Evolutionary conservation across 2,329 filamentous ascomycete genomes (phyloP).

Genomic region (Pleomassaria siparia): DNA sequence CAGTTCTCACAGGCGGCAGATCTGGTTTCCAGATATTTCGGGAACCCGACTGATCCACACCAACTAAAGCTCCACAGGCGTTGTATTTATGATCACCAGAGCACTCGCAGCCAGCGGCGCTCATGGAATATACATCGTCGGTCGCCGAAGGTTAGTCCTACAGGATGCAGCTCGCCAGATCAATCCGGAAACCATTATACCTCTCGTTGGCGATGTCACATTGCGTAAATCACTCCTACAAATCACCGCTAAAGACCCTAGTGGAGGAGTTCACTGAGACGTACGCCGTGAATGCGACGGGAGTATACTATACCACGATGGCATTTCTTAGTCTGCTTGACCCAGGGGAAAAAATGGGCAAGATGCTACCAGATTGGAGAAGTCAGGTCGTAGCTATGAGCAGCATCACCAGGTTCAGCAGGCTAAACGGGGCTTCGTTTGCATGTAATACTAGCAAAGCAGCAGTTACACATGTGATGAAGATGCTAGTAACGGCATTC

Average conservation of each 20-base stretch:
- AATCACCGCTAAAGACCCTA: conserved; percentile 25
- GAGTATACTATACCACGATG: conserved; percentile 42
- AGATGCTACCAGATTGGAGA: conserved; percentile 4
- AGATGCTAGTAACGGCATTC: conserved; percentile 11
- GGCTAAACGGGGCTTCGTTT: conserved; percentile 13
- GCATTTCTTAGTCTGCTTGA: conserved; percentile 44
- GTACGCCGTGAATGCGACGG: conserved; percentile 43
- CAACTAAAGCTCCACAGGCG: conserved; percentile 9
- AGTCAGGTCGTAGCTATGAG: conserved; percentile 16
- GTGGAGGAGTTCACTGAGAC: conserved; percentile 41
- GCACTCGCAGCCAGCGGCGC: conserved; percentile 20
- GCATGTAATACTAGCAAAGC: conserved; percentile 13
- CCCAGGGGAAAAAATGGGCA: conserved; percentile 32
- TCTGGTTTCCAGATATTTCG: background rate
- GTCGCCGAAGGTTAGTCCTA: conserved; percentile 20
- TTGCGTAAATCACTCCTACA: conserved; percentile 12
- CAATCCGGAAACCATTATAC: conserved; percentile 3
- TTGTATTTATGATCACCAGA: conserved; percentile 26
- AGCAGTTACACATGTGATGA: conserved; percentile 13
- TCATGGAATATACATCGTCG: conserved; percentile 25
- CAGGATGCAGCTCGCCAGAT: conserved; percentile 10
- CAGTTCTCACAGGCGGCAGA: background rate
- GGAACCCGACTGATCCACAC: background rate
- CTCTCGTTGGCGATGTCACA: conserved; percentile 16
- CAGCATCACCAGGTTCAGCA: conserved; percentile 13